Evolutionary conservation across 2,329 filamentous ascomycete genomes (phyloP), one percentile per base, ranked within the genome.

Genomic region (Neodidymelliopsis sp.): DNA sequence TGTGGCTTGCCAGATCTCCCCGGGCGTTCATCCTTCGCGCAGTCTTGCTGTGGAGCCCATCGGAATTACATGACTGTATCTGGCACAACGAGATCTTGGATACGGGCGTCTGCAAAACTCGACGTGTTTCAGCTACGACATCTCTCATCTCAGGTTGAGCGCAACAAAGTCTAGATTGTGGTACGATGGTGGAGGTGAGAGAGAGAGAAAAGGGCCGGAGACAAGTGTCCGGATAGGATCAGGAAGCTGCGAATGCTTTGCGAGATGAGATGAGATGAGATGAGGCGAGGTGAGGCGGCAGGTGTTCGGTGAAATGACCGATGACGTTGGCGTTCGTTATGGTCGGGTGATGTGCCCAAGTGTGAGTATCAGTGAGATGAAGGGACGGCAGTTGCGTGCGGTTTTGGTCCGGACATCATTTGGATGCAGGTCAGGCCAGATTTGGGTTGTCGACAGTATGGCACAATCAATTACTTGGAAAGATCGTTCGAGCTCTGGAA

Each of bases 1-100:
- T 33, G 38, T 25, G 33, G 31, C 38, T 37, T 36, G 33, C 33
- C 33, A 44, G 30, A 35, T 43, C 23, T 43, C 23, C 29, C 30
- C 31, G 31, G 25, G 18, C 19, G 20, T 20, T 16, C 42, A 36
- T 44, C 41, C 33, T 36, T 25, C 24, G 42, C 34, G 42, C 27
- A n/a, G 34, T 25, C 27, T 28, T 31, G 8, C n/a, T 8, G 35
- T 38, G 42, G 42, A 35, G 28, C 34, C 12, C n/a, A n/a, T 27
- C 42, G 34, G 42, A 33, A 27, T 27, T 33, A 38, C 28, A 16
- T 38, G 34, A 23, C 34, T 39, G 20, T 6, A 39, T 29, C 30
- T 28, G 30, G 30, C 1, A 15, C 24, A 13, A 25, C 8, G 9
- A 15, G 29, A 27, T 31, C 25, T 30, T 39, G 42, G 34, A 34